Evolutionary conservation across 2,329 filamentous ascomycete species (phyloP), one percentile per base, ranked within the genome.

Genomic region (Alternaria sp.): DNA sequence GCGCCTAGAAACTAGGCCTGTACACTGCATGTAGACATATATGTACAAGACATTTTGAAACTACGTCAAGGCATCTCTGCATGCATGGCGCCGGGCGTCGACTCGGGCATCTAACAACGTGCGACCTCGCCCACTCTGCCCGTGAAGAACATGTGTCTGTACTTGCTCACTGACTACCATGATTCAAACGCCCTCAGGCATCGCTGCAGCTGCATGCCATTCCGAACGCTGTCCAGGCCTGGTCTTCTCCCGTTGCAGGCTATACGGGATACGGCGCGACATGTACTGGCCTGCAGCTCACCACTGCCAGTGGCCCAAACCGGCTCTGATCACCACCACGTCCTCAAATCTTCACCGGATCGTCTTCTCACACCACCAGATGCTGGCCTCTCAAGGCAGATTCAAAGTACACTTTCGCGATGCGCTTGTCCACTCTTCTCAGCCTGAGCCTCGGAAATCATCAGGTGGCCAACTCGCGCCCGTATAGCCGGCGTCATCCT

Each of bases 11-110:
- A 41, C 6, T 41, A 20, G 28, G 20, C 10, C 55, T 70, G 64
- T 71, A 68, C 56, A 67, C 44, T 63, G 49, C 66, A 60, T 71
- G 68, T 71, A 70, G 59, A 66, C 58, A 58, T 62, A 61, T 58
- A 50, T 69, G 67, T 69, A 69, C 55, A 67, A 64, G 53, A 65
- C 45, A 50, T 56, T 55, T 61, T 61, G 59, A 58, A 64, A 55
- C 55, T 25, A 30, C 44, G 18, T 49, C 41, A 49, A 28, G n/a
- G 30, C 49, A 21, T 33, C 53, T 44, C 41, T 26, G 53, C 41
- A 55, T 45, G 53, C n/a, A 15, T 33, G 21, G 53, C 25, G 21
- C 23, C 21, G 53, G 49, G 12, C 49, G 30, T 51, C 26, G 28
- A 33, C 11, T 51, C 26, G 30, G 9, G 47, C n/a, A 51, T 51